Evolutionary conservation across 768 basidiomycete genomes (phyloP).

Genomic region (Boletus insuetus): DNA sequence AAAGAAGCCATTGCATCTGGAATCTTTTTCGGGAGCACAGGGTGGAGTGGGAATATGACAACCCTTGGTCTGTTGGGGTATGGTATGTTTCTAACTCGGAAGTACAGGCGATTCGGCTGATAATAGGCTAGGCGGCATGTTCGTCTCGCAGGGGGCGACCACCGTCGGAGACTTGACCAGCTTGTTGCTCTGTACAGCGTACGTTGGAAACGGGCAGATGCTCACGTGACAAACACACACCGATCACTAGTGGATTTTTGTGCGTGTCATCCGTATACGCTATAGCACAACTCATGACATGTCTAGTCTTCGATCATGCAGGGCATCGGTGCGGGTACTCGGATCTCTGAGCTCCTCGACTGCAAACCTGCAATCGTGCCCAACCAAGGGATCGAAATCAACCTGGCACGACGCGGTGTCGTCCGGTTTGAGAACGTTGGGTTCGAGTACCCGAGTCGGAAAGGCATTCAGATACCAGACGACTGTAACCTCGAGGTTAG

Average conservation of each 20-base stretch:
- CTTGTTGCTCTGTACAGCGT: conserved; percentile 86
- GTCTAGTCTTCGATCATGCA: conserved; percentile 92
- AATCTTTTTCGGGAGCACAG: conserved; percentile 89
- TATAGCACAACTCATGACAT: not conserved
- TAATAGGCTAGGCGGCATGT: conserved; percentile 67
- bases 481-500: conserved; percentile 78
- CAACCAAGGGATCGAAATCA: conserved; percentile 55
- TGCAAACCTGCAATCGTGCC: conserved; percentile 72
- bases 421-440: conserved; percentile 80
- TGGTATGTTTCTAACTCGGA: conserved; percentile 45
- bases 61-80: conserved; percentile 87
- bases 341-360: conserved; percentile 93
- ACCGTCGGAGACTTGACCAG: conserved; percentile 91
- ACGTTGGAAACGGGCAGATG: conserved; percentile 81
- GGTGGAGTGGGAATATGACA: conserved; percentile 93
- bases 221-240: conserved; percentile 56
- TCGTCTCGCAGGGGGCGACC: conserved; percentile 85
- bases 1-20: conserved; percentile 89
- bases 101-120: not conserved
- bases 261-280: conserved; percentile 20
- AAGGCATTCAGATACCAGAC: conserved; percentile 75
- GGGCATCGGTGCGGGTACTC: conserved; percentile 87
- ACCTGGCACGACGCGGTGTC: conserved; percentile 57
- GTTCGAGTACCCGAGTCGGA: conserved; percentile 89
- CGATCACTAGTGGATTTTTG: conserved; percentile 35